These are phyloP conservation scores for Pistacia integerrima DNA, from an alignment of 345 rosid genomes.

Conservation along the genomic window DNA sequence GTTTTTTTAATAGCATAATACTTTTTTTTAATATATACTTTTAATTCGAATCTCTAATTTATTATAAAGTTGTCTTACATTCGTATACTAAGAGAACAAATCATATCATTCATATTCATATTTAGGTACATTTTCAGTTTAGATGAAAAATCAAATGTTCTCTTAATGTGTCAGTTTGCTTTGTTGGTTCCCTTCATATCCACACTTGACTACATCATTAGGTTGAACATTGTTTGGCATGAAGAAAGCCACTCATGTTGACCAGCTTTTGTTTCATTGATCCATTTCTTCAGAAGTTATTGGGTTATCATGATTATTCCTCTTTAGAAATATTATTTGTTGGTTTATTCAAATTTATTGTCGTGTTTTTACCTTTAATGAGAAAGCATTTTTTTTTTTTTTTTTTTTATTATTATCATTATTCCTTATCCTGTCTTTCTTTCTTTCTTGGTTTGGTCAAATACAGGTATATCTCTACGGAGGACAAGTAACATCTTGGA, in stretches of 20 bases:
- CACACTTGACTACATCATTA: background rate
- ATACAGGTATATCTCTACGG: constrained; percentile 76
- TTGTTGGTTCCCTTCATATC: background rate
- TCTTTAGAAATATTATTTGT: background rate
- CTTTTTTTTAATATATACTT: no score
- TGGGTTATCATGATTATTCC: background rate
- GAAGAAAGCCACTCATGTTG: background rate
- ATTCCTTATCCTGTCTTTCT: background rate
- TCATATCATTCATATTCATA: no score
- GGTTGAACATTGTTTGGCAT: background rate
- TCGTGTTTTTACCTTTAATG: background rate
- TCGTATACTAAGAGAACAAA: no score
- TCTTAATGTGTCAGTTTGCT: background rate
- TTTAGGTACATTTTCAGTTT: background rate
- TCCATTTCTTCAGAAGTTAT: background rate
- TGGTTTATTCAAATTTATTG: background rate
- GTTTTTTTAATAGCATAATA: no score
- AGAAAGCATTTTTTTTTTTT: background rate
- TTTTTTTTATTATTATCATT: background rate
- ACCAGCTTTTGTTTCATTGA: background rate
- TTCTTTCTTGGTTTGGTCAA: background rate
- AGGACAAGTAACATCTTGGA: constrained; percentile 89
- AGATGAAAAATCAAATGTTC: background rate
- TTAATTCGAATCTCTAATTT: no score
- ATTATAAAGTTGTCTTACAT: no score